phyloP scores from a whole-genome alignment of 805 yeast species.

The Metschnikowia noctiluminum region DNA sequence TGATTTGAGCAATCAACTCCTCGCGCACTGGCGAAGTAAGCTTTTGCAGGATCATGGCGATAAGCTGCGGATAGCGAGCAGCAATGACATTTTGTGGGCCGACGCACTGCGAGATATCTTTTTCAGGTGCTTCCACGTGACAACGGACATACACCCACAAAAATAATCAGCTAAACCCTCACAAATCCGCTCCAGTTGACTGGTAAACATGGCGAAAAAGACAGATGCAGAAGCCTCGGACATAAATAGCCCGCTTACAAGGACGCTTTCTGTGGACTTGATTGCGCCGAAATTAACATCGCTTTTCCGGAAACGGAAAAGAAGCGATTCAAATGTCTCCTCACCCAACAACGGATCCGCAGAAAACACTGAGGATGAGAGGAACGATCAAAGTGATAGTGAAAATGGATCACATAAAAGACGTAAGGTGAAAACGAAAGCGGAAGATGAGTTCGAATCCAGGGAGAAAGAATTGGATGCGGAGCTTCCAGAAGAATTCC shows the following conservation, averaged over 20 bases:
- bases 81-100: conserved; percentile 1
- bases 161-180: conserved; percentile 2
- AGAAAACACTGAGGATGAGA: conserved; percentile 10
- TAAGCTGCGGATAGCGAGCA: not conserved
- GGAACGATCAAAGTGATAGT: conserved; percentile 3
- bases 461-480: conserved; percentile 61
- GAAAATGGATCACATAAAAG: conserved; percentile 16
- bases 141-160: conserved; percentile 6
- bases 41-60: not conserved
- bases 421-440: conserved; percentile 25
- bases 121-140: conserved; percentile 11
- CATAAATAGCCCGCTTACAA: conserved; percentile 20
- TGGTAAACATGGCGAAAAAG: conserved; percentile 6
- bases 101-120: conserved; percentile 4
- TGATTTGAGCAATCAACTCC: no score
- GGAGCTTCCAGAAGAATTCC: conserved; percentile 61
- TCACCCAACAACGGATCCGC: conserved; percentile 9
- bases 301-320: conserved; percentile 21
- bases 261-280: conserved; percentile 40
- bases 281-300: conserved; percentile 37
- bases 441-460: conserved; percentile 33
- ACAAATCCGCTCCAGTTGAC: not conserved
- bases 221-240: conserved; percentile 9
- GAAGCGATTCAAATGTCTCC: conserved; percentile 14
- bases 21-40: no score